Base-by-base conservation (phyloP, 169 alveolate genomes). In the Plasmodium blacklocki region DNA sequence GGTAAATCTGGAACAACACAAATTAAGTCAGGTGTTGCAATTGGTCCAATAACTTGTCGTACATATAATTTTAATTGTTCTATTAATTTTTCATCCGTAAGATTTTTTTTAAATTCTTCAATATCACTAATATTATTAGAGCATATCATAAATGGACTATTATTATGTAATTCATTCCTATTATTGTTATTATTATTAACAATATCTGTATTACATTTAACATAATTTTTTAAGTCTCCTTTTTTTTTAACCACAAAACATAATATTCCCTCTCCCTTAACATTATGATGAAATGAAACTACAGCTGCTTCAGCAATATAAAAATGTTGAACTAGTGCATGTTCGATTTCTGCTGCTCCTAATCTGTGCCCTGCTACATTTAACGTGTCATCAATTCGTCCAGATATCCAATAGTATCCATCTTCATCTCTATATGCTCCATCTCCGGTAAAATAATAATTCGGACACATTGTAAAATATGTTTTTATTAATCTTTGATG, bases 361-460 rank as follows among this genome's bases (percentile, higher is more conserved):
- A 97, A 93, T 26, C 99, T 93, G 88, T 98, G 99, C 0, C 99
- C 98, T 3, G 98, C 93, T 50, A 98, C 98, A 83, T 98, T 98
- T 76, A 98, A 94, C 0, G 98, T 98, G 88, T 98, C 99, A 89
- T 98, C 99, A 43, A 97, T 95, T 43, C 99, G 93, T 43, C 99
- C 99, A 45, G 98, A 95, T 39, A 98, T 97, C 98, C 99, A 97
- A 80, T 96, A 89, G 89, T 97, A 96, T 1, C 99, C 99, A 66
- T 97, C 99, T 47, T 96, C 94, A 93, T 98, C 99, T 26, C 98
- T 91, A 56, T 94, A 88, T 58, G 99, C 99, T 66, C 98, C 99
- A 94, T 98, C 99, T 2, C 99, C 99, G 1, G 99, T 97, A 76
- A 96, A 95, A 93, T 97, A 97, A 89, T 94, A 96, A 11, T 98